Evolutionary conservation across 495 filamentous ascomycete species (phyloP), one percentile per base, ranked within the genome.

Genomic region (Aspergillus mulundensis): DNA sequence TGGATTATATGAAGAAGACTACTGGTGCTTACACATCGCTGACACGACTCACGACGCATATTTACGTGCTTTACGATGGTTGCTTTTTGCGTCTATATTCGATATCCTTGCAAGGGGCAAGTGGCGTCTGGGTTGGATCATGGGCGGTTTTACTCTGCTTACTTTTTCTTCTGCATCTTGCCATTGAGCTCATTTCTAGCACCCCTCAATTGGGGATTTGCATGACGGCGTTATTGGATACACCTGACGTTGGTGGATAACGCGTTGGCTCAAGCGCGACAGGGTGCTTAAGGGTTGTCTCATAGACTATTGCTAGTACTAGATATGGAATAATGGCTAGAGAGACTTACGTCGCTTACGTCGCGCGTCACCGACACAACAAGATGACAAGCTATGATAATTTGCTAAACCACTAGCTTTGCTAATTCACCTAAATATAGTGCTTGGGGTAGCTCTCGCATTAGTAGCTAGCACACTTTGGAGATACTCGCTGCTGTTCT

Each of bases 391-490:
- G 12, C 11, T 36, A 3, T 36, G 10, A 10, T 36, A 4, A 36
- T 2, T 36, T 36, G 12, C 7, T 15, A 10, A 7, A 15, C 32
- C 32, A 14, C 2, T 11, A 36, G 12, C 32, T 14, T 10, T 15
- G 32, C 32, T 21, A 40, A 39, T 7, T 20, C 40, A 34, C 28
- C 53, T 55, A 55, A 55, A 48, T 55, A 55, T 55, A 48, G 53
- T 19, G 14, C 46, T 45, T 51, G 18, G 19, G 25, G 30, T 19
- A 14, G 10, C 12, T 24, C 4, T 40, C 15, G 8, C 18, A 6
- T 4, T 12, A n/a, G n/a, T 18, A 40, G 15, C n/a, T 40, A 16
- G 38, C n/a, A 38, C 5, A 12, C 14, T 40, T 18, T 1, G 6
- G n/a, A 40, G 15, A 18, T 40, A 16, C 5, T 6, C 11, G n/a